Percentiles rank a stretch among this genome's conserved stretches.
phyloP scores from a whole-genome alignment of 2,329 filamentous ascomycete species.

The Colletotrichum orchidophilum region DNA sequence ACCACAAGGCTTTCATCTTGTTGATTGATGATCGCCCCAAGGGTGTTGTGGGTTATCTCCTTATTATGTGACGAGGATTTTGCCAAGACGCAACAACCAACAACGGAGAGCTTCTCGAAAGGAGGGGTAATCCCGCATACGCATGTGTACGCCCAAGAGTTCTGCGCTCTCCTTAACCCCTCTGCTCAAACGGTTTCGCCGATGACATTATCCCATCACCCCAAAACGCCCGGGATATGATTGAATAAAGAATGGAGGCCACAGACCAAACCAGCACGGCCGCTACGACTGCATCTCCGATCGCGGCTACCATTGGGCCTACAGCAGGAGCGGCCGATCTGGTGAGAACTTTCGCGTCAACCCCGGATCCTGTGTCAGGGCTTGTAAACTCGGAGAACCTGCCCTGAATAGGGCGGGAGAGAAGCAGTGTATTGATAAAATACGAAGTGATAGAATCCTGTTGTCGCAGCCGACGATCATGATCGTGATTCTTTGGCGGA shows the following conservation, averaged over 20 bases:
- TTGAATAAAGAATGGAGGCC: neutral
- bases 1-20: neutral
- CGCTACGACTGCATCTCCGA: neutral
- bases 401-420: neutral
- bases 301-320: neutral
- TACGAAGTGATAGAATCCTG: neutral
- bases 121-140: neutral
- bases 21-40: neutral
- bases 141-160: neutral
- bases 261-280: neutral
- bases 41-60: neutral
- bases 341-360: neutral
- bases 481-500: neutral
- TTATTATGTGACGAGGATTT: neutral
- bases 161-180: neutral
- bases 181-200: neutral
- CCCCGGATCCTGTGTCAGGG: neutral
- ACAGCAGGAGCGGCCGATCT: neutral
- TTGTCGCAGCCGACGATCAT: neutral
- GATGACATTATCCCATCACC: neutral
- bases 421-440: neutral
- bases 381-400: neutral
- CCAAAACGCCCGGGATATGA: neutral
- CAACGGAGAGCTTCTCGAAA: neutral
- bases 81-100: neutral